Percentiles rank a stretch among this genome's conserved stretches.
These are phyloP conservation scores for Oryza officinalis DNA, from an alignment of 176 grass and related monocot genomes.

Conservation along the genomic window DNA sequence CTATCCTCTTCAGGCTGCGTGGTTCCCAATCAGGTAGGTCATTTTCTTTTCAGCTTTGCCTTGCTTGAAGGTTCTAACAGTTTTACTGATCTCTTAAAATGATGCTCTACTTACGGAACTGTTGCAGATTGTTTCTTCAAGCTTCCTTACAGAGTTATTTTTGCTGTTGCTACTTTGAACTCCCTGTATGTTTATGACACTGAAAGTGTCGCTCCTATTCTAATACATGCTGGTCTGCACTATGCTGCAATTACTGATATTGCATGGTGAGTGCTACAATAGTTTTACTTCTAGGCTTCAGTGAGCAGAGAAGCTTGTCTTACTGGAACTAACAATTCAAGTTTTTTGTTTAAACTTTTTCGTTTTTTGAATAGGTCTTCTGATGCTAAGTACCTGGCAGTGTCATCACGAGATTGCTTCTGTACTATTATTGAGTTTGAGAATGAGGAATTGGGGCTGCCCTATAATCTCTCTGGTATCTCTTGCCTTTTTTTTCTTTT, in stretches of 20 bases:
- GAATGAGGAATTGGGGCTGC: conserved; percentile 70
- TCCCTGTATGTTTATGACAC: conserved; percentile 94
- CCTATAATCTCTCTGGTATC: conserved; percentile 59
- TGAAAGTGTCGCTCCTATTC: conserved; percentile 76
- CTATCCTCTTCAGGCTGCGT: conserved; percentile 64
- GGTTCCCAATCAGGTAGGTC: conserved; percentile 69
- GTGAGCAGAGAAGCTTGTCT: background rate
- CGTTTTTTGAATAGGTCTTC: conserved; percentile 56
- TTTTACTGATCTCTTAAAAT: conserved; percentile 18
- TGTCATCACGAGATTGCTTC: conserved; percentile 87
- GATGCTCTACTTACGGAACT: conserved; percentile 22
- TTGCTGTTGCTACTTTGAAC: conserved; percentile 84
- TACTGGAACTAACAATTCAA: conserved; percentile 3
- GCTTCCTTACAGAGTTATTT: conserved; percentile 89
- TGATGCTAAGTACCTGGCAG: conserved; percentile 83
- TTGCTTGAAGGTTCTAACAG: conserved; percentile 22
- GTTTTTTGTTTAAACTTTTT: conserved; percentile 18
- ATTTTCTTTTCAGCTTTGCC: conserved; percentile 16
- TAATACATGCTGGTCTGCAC: conserved; percentile 85
- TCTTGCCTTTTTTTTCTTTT: background rate
- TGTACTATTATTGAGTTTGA: conserved; percentile 98
- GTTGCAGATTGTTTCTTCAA: conserved; percentile 81
- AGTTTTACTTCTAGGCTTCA: conserved; percentile 5
- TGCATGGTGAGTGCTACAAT: conserved; percentile 63
- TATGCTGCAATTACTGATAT: conserved; percentile 99